Evolutionary conservation across 2,329 filamentous ascomycete genomes (phyloP), one percentile per base, ranked within the genome.

Genomic region (Aspergillus calidoustus): DNA sequence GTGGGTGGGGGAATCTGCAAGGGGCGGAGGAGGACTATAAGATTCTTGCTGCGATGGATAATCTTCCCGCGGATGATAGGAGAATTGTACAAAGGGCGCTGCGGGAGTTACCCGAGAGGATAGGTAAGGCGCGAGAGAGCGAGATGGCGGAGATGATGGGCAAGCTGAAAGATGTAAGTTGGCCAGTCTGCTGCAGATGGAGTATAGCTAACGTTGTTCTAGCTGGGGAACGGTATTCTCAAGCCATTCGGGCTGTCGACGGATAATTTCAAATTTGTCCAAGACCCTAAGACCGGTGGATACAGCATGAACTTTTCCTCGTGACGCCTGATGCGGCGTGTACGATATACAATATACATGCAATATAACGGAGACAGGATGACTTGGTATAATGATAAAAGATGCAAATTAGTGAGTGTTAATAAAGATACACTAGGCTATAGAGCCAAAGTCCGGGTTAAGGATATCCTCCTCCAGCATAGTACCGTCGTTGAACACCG

Each of bases 101-200:
- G 62, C 77, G 82, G 15, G 80, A 82, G 23, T 78, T 98, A 44
- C 91, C 92, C 1, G 80, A 84, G 1, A 83, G 84, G 64, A 85
- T 92, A 54, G 91, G 94, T 66, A 86, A 85, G 19, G 93, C 93
- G 1, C 92, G 93, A 78, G 90, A 97, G 72, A 86, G 85, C 68
- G 95, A 99, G 78, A 92, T 95, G 86, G 89, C 86, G 3, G 94
- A 99, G 79, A 97, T 98, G 93, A 96, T 97, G 93, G 91, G 90
- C 19, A 97, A 98, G 80, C 79, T 99, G 70, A 97, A 96, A 74
- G 88, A 90, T 69, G 86, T 88, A 67, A 80, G 85, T 82, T 54
- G 38, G 54, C 17, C 17, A 19, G 38, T 19, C 3, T 52, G 38
- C 34, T 44, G 17, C 2, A 9, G 23, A 15, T 15, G 5, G 25